phyloP scores from a whole-genome alignment of 192 early-diverging fungal species.

The Backusella parvicylindrica region DNA sequence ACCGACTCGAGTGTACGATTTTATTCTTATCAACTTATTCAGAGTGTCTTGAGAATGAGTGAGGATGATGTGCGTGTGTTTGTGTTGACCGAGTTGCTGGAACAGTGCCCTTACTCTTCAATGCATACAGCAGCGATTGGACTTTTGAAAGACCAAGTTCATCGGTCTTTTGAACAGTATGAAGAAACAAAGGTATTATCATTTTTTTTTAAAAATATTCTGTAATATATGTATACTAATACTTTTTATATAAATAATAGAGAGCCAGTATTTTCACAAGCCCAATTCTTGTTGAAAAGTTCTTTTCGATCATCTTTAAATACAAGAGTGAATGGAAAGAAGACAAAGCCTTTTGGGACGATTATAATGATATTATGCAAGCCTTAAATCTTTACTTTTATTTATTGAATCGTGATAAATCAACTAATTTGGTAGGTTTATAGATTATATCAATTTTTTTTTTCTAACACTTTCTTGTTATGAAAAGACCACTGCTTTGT shows the following conservation, averaged over 20 bases:
- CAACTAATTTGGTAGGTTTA: constrained; percentile 36
- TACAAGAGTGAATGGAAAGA: constrained; percentile 16
- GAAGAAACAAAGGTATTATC: constrained; percentile 13
- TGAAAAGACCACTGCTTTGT: not conserved
- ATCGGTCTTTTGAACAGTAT: constrained; percentile 23
- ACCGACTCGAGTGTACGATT: constrained; percentile 37
- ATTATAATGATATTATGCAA: constrained; percentile 43
- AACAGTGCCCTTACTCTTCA: constrained; percentile 41
- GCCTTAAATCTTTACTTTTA: constrained; percentile 47
- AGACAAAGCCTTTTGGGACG: constrained; percentile 32
- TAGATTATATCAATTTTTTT: not conserved
- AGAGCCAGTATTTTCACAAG: constrained; percentile 34
- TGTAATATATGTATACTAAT: too few relatives aligned
- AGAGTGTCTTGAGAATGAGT: constrained; percentile 31
- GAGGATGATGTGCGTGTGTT: constrained; percentile 41
- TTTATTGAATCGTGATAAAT: constrained; percentile 42
- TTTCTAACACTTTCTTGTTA: not conserved
- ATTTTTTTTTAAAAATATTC: not conserved
- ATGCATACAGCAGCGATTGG: constrained; percentile 47
- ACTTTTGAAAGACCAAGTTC: constrained; percentile 41
- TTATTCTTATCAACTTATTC: constrained; percentile 33
- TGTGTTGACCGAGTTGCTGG: constrained; percentile 35
- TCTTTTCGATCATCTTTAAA: constrained; percentile 31
- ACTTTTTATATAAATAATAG: not conserved
- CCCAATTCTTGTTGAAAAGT: constrained; percentile 35